These are phyloP conservation scores for Meyerozyma sp. DNA, from an alignment of 1,139 yeast genomes.

Conservation along the genomic window DNA sequence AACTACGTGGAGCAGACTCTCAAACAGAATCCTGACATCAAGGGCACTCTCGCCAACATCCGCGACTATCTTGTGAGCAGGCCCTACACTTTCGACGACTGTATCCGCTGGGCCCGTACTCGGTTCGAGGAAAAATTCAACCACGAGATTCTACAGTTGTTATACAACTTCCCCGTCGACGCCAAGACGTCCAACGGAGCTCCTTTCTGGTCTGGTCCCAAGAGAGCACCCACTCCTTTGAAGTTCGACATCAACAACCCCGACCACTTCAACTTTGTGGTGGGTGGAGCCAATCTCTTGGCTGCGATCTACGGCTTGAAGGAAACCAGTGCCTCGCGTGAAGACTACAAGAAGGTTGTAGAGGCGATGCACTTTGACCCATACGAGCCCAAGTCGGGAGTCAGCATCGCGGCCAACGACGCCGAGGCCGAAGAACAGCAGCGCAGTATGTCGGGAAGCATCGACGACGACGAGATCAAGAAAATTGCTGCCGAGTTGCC, in stretches of 20 bases:
- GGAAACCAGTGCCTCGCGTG: conserved; percentile 39
- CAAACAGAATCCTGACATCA: conserved; percentile 88
- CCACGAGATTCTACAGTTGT: conserved; percentile 81
- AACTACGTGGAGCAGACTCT: conserved; percentile 86
- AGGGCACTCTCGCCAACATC: conserved; percentile 77
- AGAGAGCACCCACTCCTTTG: conserved; percentile 89
- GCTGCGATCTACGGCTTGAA: conserved; percentile 87
- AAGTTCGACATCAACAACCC: conserved; percentile 68
- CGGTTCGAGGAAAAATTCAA: conserved; percentile 83
- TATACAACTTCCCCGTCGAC: conserved; percentile 91
- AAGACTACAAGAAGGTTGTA: conserved; percentile 46
- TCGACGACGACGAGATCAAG: conserved; percentile 53
- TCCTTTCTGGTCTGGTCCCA: conserved; percentile 97
- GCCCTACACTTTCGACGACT: conserved; percentile 88
- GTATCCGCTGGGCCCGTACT: conserved; percentile 90
- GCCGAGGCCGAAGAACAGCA: conserved; percentile 82
- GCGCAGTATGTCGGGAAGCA: conserved; percentile 38
- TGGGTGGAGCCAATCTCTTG: conserved; percentile 86
- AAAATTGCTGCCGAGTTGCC: conserved; percentile 76
- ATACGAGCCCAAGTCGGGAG: conserved; percentile 69
- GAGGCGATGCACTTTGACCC: conserved; percentile 35
- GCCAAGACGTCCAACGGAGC: conserved; percentile 88
- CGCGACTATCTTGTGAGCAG: conserved; percentile 67
- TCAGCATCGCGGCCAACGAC: conserved; percentile 83
- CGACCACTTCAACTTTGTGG: conserved; percentile 77